Base-by-base conservation (phyloP, 306 rosid species). In the Quillaja saponaria region DNA sequence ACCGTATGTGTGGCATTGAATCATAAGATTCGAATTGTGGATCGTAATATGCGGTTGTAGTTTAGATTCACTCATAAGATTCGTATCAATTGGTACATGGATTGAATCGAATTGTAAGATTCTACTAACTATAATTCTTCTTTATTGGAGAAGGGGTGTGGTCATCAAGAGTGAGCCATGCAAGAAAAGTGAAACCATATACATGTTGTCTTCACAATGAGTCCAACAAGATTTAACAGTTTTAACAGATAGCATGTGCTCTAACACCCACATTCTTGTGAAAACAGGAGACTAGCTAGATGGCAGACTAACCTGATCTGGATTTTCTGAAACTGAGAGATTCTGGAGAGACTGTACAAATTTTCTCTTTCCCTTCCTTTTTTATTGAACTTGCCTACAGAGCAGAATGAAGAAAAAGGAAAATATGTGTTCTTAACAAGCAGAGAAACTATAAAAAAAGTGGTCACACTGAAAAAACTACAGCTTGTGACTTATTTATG, bases 271-370 rank as follows among this genome's bases (percentile, higher is more conserved):
- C 4, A 39, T 2, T n/a, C n/a, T 2, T 39, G 10, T 39, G 10
- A 16, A 47, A 44, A 8, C 6, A 15, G 44, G 19, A 14, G 10
- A 10, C 21, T 5, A 5, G 5, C 38, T 14, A 62, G 12, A 39
- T 6, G 47, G 35, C 40, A 51, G 8, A 18, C 64, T 65, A 58
- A 82, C 94, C 97, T 21, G 85, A 85, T 73, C 82, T 85, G 49
- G 97, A 90, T 80, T 84, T 78, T 66, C 67, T 61, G 17, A 60
- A 19, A 71, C 79, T 67, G 47, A 52, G 48, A 20, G 82, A 72
- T 49, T 73, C 78, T 5, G 87, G 84, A 65, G 88, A 66, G 58
- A 51, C 44, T 18, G 63, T 28, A 52, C 41, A 67, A 7, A 2
- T 44, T 40, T 74, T 44, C 72, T 39, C 65, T 21, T 51, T 49